These are phyloP conservation scores for Zelonia costaricensis DNA, from an alignment of 208 protist species.

Conservation along the genomic window DNA sequence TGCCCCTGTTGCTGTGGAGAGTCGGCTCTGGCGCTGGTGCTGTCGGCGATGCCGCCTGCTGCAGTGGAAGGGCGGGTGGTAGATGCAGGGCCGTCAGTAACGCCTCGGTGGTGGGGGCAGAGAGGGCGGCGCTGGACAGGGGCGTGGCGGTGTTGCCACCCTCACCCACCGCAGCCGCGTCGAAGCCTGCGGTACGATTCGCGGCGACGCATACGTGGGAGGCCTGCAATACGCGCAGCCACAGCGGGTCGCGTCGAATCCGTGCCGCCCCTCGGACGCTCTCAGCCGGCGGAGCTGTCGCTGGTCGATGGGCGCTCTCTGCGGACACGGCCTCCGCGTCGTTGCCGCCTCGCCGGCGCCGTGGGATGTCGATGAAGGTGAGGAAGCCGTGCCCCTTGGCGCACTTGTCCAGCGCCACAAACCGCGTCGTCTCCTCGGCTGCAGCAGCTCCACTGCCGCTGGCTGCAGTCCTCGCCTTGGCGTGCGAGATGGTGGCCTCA, in stretches of 20 bases:
- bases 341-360: constrained; percentile 8
- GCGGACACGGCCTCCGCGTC: not conserved
- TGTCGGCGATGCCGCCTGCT: constrained; percentile 14
- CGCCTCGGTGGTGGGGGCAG: constrained; percentile 32
- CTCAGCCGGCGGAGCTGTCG: too few species aligned
- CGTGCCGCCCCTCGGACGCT: constrained; percentile 18
- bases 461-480: not conserved
- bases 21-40: too few species aligned
- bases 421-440: constrained; percentile 28
- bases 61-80: constrained; percentile 39
- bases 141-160: not conserved
- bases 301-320: not conserved
- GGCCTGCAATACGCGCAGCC: constrained; percentile 57
- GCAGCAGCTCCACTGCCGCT: not conserved
- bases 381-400: constrained; percentile 74
- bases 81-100: constrained; percentile 49
- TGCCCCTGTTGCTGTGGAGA: too few species aligned
- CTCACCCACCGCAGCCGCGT: constrained; percentile 5
- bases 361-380: constrained; percentile 71
- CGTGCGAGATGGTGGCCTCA: constrained; percentile 61
- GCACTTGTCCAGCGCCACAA: constrained; percentile 92
- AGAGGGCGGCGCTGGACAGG: constrained; percentile 2
- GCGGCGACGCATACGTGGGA: constrained; percentile 45
- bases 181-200: constrained; percentile 31
- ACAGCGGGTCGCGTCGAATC: constrained; percentile 62